phyloP scores from a whole-genome alignment of 805 yeast genomes.

The Saturnispora quitensis region DNA sequence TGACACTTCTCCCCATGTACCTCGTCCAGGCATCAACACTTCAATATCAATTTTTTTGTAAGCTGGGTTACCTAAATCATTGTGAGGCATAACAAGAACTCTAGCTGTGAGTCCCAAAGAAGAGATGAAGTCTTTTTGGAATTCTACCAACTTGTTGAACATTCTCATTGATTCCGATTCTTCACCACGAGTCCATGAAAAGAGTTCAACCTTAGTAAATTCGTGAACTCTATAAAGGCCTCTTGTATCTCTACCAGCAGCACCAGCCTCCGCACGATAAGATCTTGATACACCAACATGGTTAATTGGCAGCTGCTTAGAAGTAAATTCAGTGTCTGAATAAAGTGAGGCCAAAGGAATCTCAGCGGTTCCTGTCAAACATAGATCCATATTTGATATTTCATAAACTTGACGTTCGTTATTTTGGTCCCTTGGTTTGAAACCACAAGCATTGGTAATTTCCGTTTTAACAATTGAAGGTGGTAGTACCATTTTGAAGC shows the following conservation, averaged over 20 bases:
- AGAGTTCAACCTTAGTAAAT: slow-evolving; percentile 89
- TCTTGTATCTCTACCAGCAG: slow-evolving; percentile 84
- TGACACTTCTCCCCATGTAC: slow-evolving; percentile 83
- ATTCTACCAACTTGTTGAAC: slow-evolving; percentile 48
- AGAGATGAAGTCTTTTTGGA: slow-evolving; percentile 56
- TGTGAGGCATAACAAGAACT: slow-evolving; percentile 79
- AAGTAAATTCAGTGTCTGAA: slow-evolving; percentile 32
- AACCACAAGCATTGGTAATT: slow-evolving; percentile 83
- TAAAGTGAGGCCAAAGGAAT: slow-evolving; percentile 82
- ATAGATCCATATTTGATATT: slow-evolving; percentile 38
- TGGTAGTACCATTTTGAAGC: slow-evolving; percentile 66
- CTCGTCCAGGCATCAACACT: slow-evolving; percentile 98
- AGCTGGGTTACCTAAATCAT: slow-evolving; percentile 92
- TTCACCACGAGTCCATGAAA: slow-evolving; percentile 52
- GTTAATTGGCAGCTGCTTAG: slow-evolving; percentile 40
- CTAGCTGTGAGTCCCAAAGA: slow-evolving; percentile 73
- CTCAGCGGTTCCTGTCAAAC: slow-evolving; percentile 92
- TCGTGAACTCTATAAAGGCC: slow-evolving; percentile 95
- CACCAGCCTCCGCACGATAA: slow-evolving; percentile 95
- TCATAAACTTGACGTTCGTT: slow-evolving; percentile 80
- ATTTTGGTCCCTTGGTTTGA: slow-evolving; percentile 83
- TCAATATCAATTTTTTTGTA: slow-evolving; percentile 86
- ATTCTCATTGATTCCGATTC: slow-evolving; percentile 32
- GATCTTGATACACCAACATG: slow-evolving; percentile 78
- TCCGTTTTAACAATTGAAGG: slow-evolving; percentile 80